phyloP scores from a whole-genome alignment of 192 early-diverging fungal species.

The Linderina pennispora region DNA sequence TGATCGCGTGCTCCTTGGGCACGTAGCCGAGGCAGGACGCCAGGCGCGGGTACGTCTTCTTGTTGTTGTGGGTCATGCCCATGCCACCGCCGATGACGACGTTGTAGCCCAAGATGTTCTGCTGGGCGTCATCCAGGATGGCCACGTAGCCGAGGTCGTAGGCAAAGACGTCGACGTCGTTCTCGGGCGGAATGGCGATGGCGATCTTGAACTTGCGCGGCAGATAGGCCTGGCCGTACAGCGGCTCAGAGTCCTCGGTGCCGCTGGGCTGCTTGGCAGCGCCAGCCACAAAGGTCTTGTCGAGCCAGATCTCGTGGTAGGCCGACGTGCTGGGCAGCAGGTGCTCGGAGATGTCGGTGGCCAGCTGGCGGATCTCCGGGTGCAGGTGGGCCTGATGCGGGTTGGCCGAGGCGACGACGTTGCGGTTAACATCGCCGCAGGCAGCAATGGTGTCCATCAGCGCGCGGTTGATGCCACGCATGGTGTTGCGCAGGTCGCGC shows the following conservation, averaged over 20 bases:
- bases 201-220: slow-evolving; percentile 97
- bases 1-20: slow-evolving; percentile 69
- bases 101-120: slow-evolving; percentile 82
- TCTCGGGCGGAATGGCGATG: slow-evolving; percentile 90
- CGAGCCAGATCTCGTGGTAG: slow-evolving; percentile 98
- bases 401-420: slow-evolving; percentile 91
- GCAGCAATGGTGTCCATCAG: slow-evolving; percentile 92
- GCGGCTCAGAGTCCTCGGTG: slow-evolving; percentile 68
- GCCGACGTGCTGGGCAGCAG: slow-evolving; percentile 80
- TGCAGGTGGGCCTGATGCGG: slow-evolving; percentile 76
- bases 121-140: slow-evolving; percentile 65
- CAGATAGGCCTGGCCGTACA: slow-evolving; percentile 89
- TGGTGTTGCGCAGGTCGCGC: slow-evolving; percentile 77
- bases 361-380: slow-evolving; percentile 68
- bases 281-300: slow-evolving; percentile 80
- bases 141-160: slow-evolving; percentile 94
- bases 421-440: slow-evolving; percentile 97
- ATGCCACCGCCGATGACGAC: slow-evolving; percentile 94
- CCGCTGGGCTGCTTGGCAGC: slow-evolving; percentile 56
- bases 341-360: slow-evolving; percentile 64
- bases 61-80: slow-evolving; percentile 98
- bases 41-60: slow-evolving; percentile 90
- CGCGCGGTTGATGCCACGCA: slow-evolving; percentile 87
- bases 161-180: slow-evolving; percentile 95
- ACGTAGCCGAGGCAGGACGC: slow-evolving; percentile 74